phyloP scores from a whole-genome alignment of 352 stramenopile species.

The Pythium oligandrum region DNA sequence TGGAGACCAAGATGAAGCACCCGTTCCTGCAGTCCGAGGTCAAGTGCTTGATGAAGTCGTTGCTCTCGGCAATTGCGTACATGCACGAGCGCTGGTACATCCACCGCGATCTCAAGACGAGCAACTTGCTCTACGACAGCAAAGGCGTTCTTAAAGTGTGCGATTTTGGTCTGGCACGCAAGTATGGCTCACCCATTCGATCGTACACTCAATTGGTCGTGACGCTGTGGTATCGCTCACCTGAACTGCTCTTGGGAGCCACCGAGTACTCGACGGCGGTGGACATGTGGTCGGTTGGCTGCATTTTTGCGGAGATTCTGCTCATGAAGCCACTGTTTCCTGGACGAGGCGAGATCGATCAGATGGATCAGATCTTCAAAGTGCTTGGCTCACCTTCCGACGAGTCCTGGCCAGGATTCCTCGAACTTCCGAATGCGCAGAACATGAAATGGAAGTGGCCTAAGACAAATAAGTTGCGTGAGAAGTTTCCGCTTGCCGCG shows the following conservation, averaged over 20 bases:
- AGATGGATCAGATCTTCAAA: slow-evolving; percentile 96
- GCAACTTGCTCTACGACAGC: slow-evolving; percentile 94
- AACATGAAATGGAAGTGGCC: slow-evolving; percentile 66
- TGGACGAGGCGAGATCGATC: slow-evolving; percentile 92
- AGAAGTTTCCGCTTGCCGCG: slow-evolving; percentile 72
- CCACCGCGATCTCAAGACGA: slow-evolving; percentile 98
- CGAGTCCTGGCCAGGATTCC: slow-evolving; percentile 84
- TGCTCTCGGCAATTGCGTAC: slow-evolving; percentile 84
- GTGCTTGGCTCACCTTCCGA: slow-evolving; percentile 89
- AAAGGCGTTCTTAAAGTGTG: slow-evolving; percentile 73
- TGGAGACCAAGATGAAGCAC: slow-evolving; percentile 80
- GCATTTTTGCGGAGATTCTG: slow-evolving; percentile 96
- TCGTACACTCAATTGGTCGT: slow-evolving; percentile 91
- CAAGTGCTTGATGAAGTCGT: slow-evolving; percentile 92
- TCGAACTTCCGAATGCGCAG: slow-evolving; percentile 56
- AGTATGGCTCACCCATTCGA: slow-evolving; percentile 73
- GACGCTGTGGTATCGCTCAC: slow-evolving; percentile 93
- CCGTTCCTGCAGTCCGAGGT: slow-evolving; percentile 88
- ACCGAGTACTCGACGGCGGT: slow-evolving; percentile 92
- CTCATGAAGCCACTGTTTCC: slow-evolving; percentile 91
- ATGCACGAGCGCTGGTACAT: slow-evolving; percentile 94
- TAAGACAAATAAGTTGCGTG: slow-evolving; percentile 55
- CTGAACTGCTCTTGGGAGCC: slow-evolving; percentile 91
- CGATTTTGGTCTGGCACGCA: slow-evolving; percentile 82
- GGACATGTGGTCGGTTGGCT: slow-evolving; percentile 97